phyloP scores from a whole-genome alignment of 192 early-diverging fungal genomes.

The Mortierella antarctica region DNA sequence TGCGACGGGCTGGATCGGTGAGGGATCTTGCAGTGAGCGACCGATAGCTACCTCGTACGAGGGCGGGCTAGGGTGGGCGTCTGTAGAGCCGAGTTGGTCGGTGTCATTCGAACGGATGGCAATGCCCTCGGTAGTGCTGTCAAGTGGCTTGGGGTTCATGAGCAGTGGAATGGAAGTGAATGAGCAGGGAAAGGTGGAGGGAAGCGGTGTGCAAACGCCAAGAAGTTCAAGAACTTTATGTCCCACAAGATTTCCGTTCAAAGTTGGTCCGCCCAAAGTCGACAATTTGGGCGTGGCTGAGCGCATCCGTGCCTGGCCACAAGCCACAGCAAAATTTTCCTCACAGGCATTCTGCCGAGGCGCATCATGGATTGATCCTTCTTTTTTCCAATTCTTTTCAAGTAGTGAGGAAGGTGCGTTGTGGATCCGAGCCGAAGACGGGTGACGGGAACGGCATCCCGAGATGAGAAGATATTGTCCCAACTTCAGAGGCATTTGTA shows the following conservation, averaged over 20 bases:
- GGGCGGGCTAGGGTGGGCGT: constrained; percentile 6
- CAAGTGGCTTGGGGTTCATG: no score
- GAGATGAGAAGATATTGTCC: background rate
- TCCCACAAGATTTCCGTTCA: background rate
- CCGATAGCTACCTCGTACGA: constrained; percentile 31
- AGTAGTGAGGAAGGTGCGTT: constrained; percentile 66
- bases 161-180: no score
- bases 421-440: background rate
- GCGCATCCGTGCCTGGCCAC: background rate
- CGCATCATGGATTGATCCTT: constrained; percentile 35
- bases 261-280: background rate
- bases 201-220: no score
- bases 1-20: background rate
- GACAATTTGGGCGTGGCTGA: no score
- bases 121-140: background rate
- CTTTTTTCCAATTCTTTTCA: constrained; percentile 54
- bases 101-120: background rate
- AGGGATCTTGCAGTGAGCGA: background rate
- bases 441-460: background rate
- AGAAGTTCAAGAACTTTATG: background rate
- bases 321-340: constrained; percentile 17
- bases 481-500: background rate
- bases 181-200: no score
- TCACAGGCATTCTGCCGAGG: background rate
- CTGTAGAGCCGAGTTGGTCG: background rate